Conservation (phyloP, 1,284 basidiomycete species). For the Baeospora myosura region DNA sequence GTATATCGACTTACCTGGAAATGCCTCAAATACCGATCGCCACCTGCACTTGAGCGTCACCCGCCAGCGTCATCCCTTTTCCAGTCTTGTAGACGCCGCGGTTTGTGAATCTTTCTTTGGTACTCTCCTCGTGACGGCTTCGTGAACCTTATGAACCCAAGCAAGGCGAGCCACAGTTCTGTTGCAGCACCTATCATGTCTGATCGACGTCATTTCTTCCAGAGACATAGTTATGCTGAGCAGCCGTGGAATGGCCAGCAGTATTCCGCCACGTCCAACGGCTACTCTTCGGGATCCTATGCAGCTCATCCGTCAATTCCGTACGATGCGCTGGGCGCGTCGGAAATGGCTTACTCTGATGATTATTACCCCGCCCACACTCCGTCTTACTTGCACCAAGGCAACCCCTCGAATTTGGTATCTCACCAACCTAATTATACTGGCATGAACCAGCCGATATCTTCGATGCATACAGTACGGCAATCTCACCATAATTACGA, state of each 20-base stretch:
- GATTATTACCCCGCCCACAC: slow-evolving; percentile 7
- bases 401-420: slow-evolving; percentile 4
- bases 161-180: slow-evolving; percentile 10
- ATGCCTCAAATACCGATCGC: slow-evolving; percentile 1
- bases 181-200: not conserved
- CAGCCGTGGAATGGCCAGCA: slow-evolving; percentile 10
- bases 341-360: not conserved
- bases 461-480: slow-evolving; percentile 1
- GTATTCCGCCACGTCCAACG: slow-evolving; percentile 6
- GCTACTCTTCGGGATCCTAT: slow-evolving; percentile 9
- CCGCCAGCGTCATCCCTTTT: slow-evolving; percentile 3
- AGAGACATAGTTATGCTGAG: slow-evolving; percentile 5
- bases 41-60: slow-evolving; percentile 2
- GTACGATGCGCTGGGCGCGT: slow-evolving; percentile 2
- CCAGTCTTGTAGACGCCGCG: not conserved
- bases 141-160: slow-evolving; percentile 11
- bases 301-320: slow-evolving; percentile 2
- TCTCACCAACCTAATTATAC: slow-evolving; percentile 4
- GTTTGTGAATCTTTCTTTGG: slow-evolving; percentile 1
- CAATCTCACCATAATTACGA: slow-evolving; percentile 8
- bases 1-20: not conserved
- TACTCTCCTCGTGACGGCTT: not conserved
- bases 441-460: slow-evolving; percentile 3
- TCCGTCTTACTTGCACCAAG: not conserved
- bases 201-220: not conserved